phyloP scores from a whole-genome alignment of 1,284 basidiomycete genomes.

The Melampsora medusae region DNA sequence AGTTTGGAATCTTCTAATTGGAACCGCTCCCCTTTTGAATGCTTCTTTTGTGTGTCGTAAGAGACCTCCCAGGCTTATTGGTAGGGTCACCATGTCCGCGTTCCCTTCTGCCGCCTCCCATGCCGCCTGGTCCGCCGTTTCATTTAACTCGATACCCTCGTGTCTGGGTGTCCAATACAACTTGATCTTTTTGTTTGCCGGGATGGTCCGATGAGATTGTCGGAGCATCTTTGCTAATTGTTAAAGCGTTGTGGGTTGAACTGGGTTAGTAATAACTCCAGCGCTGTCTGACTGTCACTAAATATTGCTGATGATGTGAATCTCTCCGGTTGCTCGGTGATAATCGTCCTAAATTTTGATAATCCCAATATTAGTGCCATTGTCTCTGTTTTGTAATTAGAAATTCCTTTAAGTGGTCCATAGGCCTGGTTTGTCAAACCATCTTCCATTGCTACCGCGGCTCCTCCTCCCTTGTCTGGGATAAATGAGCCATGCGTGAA shows the following conservation, averaged over 20 bases:
- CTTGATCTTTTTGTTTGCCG: neutral
- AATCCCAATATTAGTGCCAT: too few relatives aligned
- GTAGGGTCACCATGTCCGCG: neutral
- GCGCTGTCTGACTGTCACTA: neutral
- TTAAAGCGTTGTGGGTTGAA: neutral
- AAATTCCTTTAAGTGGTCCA: too few relatives aligned
- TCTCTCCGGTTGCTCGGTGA: neutral
- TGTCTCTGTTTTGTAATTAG: too few relatives aligned
- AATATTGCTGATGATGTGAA: too few relatives aligned
- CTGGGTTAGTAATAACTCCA: neutral
- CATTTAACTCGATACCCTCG: neutral
- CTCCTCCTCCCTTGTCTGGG: conserved; percentile 23
- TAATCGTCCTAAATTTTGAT: neutral
- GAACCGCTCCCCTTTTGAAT: neutral
- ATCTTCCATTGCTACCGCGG: neutral
- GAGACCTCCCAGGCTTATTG: neutral
- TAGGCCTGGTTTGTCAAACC: neutral
- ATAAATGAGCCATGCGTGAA: conserved; percentile 24
- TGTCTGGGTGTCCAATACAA: neutral
- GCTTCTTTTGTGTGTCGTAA: neutral
- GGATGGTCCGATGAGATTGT: neutral
- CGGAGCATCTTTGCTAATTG: neutral
- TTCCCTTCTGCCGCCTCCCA: neutral
- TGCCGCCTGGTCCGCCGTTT: neutral
- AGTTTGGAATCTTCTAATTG: neutral